Percentiles rank a stretch among this genome's conserved stretches.
Evolutionary conservation across 495 filamentous ascomycete species (phyloP).

Genomic region (Penicillium steckii): DNA sequence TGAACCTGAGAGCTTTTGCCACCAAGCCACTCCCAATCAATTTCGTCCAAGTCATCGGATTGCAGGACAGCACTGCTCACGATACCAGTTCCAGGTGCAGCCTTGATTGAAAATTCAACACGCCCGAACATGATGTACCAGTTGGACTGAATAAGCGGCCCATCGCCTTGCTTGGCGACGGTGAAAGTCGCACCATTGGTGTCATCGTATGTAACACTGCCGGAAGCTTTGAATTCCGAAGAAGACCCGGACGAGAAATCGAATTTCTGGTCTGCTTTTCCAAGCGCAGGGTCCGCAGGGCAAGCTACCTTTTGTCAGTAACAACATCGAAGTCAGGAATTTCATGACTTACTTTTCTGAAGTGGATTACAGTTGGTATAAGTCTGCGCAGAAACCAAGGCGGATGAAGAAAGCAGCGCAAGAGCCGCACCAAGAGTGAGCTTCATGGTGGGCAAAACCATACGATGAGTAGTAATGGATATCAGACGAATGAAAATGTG

Average conservation of each 20-base stretch:
- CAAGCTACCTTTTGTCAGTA: slow-evolving; percentile 51
- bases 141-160: slow-evolving; percentile 73
- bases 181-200: slow-evolving; percentile 79
- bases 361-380: slow-evolving; percentile 73
- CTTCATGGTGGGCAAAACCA: slow-evolving; percentile 28
- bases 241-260: slow-evolving; percentile 75
- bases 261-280: slow-evolving; percentile 65
- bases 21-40: slow-evolving; percentile 87
- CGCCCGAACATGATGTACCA: slow-evolving; percentile 76
- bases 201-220: slow-evolving; percentile 62
- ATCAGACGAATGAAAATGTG: neutral
- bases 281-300: slow-evolving; percentile 77
- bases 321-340: neutral
- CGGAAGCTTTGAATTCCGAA: slow-evolving; percentile 65
- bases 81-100: slow-evolving; percentile 62
- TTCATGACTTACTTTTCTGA: slow-evolving; percentile 54
- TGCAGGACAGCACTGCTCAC: slow-evolving; percentile 77
- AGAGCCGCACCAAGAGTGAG: slow-evolving; percentile 24
- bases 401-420: slow-evolving; percentile 26
- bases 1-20: slow-evolving; percentile 60
- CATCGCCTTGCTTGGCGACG: slow-evolving; percentile 77
- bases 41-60: slow-evolving; percentile 84
- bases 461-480: neutral
- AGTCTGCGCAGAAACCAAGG: slow-evolving; percentile 66
- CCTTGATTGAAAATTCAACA: slow-evolving; percentile 57